Conservation (phyloP, 768 basidiomycete genomes). For the Lactarius akahatsu region DNA sequence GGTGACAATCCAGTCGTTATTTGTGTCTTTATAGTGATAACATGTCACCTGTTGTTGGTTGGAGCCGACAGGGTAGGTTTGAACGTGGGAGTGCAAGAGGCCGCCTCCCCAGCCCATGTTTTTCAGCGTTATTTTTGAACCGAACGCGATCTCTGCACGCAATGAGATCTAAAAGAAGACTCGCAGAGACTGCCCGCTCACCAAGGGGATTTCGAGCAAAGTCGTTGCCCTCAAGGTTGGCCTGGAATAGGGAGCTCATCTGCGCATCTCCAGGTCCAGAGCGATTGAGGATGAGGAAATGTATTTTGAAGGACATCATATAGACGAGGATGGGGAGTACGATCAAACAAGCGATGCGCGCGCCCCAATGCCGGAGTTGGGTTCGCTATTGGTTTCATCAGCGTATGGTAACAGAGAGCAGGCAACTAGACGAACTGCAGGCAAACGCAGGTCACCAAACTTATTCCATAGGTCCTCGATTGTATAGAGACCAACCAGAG, state of each 20-base stretch:
- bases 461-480: slow-evolving; percentile 99
- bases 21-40: slow-evolving; percentile 99
- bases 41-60: slow-evolving; percentile 96
- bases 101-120: slow-evolving; percentile 99
- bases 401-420: not conserved
- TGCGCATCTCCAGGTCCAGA: slow-evolving; percentile 97
- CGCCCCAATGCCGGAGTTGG: slow-evolving; percentile 88
- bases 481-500: slow-evolving; percentile 93
- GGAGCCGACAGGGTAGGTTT: slow-evolving; percentile 89
- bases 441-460: slow-evolving; percentile 93
- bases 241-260: slow-evolving; percentile 98
- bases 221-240: slow-evolving; percentile 91
- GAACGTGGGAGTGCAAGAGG: slow-evolving; percentile 94
- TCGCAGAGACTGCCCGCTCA: slow-evolving; percentile 35
- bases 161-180: not conserved
- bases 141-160: slow-evolving; percentile 74
- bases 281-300: slow-evolving; percentile 92
- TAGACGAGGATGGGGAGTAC: slow-evolving; percentile 89
- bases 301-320: slow-evolving; percentile 92
- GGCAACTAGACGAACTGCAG: slow-evolving; percentile 56
- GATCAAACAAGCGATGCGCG: slow-evolving; percentile 82
- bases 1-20: slow-evolving; percentile 86
- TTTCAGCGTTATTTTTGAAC: slow-evolving; percentile 89
- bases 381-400: slow-evolving; percentile 54
- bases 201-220: slow-evolving; percentile 89